Conservation (phyloP, 75 land plant genomes). For the Larix kaempferi region DNA sequence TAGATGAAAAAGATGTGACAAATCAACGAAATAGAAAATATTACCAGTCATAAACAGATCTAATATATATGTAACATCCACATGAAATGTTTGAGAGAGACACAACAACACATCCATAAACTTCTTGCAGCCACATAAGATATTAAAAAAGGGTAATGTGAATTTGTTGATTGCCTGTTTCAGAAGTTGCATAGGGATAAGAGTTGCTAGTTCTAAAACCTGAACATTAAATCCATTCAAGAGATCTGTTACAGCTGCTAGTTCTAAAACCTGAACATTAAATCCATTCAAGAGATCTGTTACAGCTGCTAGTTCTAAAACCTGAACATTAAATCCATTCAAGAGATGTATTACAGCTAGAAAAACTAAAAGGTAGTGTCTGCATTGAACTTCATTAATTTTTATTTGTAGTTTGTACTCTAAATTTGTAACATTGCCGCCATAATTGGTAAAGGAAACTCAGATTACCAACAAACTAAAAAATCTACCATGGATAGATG, state of each 20-base stretch:
- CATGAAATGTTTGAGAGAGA: too few species aligned
- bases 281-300: not conserved
- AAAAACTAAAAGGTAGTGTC: not conserved
- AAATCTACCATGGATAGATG: not conserved
- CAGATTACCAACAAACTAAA: not conserved
- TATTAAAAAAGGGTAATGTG: too few species aligned
- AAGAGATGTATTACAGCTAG: not conserved
- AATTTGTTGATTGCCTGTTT: too few species aligned
- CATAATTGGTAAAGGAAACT: not conserved
- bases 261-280: slow-evolving; percentile 83
- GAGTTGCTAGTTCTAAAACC: too few species aligned
- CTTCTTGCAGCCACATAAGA: too few species aligned
- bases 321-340: slow-evolving; percentile 38
- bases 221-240: too few species aligned
- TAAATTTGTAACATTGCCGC: not conserved
- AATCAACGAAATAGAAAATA: too few species aligned
- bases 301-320: slow-evolving; percentile 73
- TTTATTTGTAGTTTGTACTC: not conserved
- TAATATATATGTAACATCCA: too few species aligned
- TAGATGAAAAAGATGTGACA: too few species aligned
- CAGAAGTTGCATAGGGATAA: slow-evolving; percentile 95
- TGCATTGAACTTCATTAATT: not conserved
- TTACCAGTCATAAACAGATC: too few species aligned
- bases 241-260: too few species aligned
- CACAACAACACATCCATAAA: too few species aligned